Evolutionary conservation across 2,329 filamentous ascomycete genomes (phyloP), one percentile per base, ranked within the genome.

Genomic region (Anthostomella pinea): DNA sequence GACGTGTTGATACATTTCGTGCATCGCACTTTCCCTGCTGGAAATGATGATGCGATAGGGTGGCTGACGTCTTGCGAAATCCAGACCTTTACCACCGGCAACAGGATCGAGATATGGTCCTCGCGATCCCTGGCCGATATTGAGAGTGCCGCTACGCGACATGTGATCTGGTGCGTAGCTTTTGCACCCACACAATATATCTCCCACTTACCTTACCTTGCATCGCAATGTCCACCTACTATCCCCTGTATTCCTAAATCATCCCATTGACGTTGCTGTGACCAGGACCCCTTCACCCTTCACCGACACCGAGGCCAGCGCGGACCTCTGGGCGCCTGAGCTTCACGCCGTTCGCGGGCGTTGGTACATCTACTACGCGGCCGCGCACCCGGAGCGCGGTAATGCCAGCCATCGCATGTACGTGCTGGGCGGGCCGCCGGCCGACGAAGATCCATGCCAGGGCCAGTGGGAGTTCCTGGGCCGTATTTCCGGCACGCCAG

Each of bases 281-380:
- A 17, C 24, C 30, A 60, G 57, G 58, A 54, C 44, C n/a, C n/a
- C n/a, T n/a, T n/a, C n/a, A 30, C 58, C 58, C 14, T 55, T 52
- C 6, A 47, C 41, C n/a, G 52, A 41, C 26, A 53, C 56, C 11
- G 49, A 52, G 21, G 48, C 58, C 48, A 58, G 56, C 5, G 56
- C 46, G 5, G 57, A 58, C 13, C 47, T 60, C 13, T 60, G 58
- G 58, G 58, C 58, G 11, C 58, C 58, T 4, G 58, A 60, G 31
- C 48, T 60, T 13, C 58, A 60, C 35, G 47, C 53, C 15, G 21
- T 60, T 6, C 45, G 41, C 32, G 57, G 51, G 5, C 48, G 58
- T 31, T 60, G 58, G 58, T 59, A 59, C 37, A 48, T 60, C n/a
- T 60, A 60, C 46, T 59, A 58, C 28, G 48, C 58, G 2, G 58